A percentile compares a stretch with the other conserved stretches of the same genome.
These are phyloP conservation scores for Leucocoprinus leucothites DNA, from an alignment of 768 basidiomycete genomes.

Conservation along the genomic window DNA sequence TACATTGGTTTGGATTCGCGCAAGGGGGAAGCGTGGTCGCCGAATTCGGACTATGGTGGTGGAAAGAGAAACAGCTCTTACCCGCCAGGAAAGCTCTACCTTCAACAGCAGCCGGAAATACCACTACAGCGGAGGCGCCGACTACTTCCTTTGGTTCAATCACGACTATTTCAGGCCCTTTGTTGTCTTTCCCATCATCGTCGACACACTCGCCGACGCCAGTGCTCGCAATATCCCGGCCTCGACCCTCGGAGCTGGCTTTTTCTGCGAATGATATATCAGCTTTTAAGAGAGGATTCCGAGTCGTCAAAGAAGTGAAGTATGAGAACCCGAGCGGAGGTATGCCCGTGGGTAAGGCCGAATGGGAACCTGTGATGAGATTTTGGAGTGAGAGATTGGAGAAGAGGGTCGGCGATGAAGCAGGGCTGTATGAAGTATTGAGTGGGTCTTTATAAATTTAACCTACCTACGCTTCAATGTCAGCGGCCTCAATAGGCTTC, in stretches of 20 bases:
- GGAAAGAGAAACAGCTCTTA: slow-evolving; percentile 36
- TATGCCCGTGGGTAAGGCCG: slow-evolving; percentile 74
- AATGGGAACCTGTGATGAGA: slow-evolving; percentile 83
- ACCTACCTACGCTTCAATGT: background rate
- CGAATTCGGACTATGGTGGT: slow-evolving; percentile 61
- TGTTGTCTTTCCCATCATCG: slow-evolving; percentile 75
- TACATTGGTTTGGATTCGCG: slow-evolving; percentile 86
- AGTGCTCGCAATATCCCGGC: slow-evolving; percentile 55
- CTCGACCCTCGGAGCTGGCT: slow-evolving; percentile 40
- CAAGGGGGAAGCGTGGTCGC: slow-evolving; percentile 81
- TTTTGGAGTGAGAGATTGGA: slow-evolving; percentile 78
- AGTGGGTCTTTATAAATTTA: slow-evolving; percentile 25
- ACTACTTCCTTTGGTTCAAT: slow-evolving; percentile 55
- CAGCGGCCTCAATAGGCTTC: background rate
- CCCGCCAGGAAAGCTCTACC: slow-evolving; percentile 14
- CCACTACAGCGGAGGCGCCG: slow-evolving; percentile 16
- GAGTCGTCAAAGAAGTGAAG: slow-evolving; percentile 44
- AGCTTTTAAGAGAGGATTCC: slow-evolving; percentile 62
- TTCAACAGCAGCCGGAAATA: background rate
- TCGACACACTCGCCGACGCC: slow-evolving; percentile 54
- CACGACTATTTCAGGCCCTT: slow-evolving; percentile 65
- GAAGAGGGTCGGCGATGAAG: slow-evolving; percentile 44
- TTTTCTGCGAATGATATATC: slow-evolving; percentile 42
- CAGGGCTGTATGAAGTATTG: slow-evolving; percentile 69
- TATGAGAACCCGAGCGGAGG: slow-evolving; percentile 41